Percentiles rank a stretch among this genome's conserved stretches.
phyloP scores from a whole-genome alignment of 129 eudicot species.

The Smallanthus sonchifolius region DNA sequence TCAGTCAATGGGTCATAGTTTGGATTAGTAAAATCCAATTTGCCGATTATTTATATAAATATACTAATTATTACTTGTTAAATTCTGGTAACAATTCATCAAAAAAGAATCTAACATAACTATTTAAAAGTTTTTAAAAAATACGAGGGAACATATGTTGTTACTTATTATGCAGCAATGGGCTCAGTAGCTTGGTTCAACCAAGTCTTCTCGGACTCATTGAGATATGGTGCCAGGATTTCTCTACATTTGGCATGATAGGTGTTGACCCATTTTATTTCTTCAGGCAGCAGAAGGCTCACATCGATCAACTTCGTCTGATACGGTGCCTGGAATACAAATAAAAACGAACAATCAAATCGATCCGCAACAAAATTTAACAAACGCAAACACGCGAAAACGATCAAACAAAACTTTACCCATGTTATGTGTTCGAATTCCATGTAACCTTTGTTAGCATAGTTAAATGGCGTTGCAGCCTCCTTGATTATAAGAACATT shows the following conservation, averaged over 20 bases:
- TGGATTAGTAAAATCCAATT: too few relatives aligned
- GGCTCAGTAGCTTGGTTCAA: slow-evolving; percentile 82
- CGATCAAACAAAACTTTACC: slow-evolving; percentile 44
- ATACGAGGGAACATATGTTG: not conserved
- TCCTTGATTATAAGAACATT: slow-evolving; percentile 90
- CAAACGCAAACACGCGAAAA: not conserved
- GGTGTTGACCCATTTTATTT: slow-evolving; percentile 75
- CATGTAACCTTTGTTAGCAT: slow-evolving; percentile 80
- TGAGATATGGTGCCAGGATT: slow-evolving; percentile 61
- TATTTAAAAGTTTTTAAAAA: not conserved
- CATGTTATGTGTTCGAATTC: slow-evolving; percentile 92
- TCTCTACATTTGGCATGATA: slow-evolving; percentile 74
- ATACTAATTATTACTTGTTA: not conserved
- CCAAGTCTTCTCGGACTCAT: slow-evolving; percentile 70
- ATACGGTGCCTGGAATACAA: slow-evolving; percentile 69
- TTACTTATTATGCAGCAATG: slow-evolving; percentile 33
- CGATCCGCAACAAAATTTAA: not conserved
- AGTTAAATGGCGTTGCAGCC: slow-evolving; percentile 75
- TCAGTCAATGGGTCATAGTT: too few relatives aligned
- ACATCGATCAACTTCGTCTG: slow-evolving; percentile 74
- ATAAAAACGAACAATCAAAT: not conserved
- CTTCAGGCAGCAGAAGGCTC: slow-evolving; percentile 68
- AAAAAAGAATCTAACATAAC: not conserved
- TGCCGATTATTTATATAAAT: too few relatives aligned
- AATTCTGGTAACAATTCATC: not conserved